Percentiles rank a stretch among this genome's conserved stretches.
Conservation (phyloP, 805 yeast species). For the Spencermartinsiella europaea region DNA sequence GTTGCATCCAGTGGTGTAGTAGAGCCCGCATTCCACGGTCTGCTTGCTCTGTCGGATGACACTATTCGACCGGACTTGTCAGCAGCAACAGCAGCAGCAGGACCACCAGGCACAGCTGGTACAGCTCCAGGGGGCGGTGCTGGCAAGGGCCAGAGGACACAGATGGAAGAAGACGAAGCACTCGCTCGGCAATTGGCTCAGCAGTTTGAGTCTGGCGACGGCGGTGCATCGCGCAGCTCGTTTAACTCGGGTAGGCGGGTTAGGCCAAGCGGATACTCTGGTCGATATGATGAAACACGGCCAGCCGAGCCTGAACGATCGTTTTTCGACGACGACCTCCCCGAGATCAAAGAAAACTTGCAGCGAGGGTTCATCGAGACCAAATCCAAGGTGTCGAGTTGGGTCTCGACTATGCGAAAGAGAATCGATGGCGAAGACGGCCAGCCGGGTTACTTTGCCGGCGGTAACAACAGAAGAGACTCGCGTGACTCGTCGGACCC, state of each 20-base stretch:
- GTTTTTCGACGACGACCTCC: slow-evolving; percentile 35
- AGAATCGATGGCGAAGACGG: slow-evolving; percentile 38
- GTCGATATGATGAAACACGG: slow-evolving; percentile 24
- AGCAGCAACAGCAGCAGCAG: slow-evolving; percentile 24
- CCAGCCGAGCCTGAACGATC: slow-evolving; percentile 25
- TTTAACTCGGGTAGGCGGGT: slow-evolving; percentile 9
- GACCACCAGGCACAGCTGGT: slow-evolving; percentile 22
- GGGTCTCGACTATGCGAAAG: slow-evolving; percentile 69
- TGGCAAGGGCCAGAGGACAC: slow-evolving; percentile 30
- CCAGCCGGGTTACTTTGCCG: slow-evolving; percentile 19
- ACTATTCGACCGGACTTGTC: slow-evolving; percentile 29
- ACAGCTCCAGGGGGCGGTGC: slow-evolving; percentile 23
- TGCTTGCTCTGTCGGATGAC: slow-evolving; percentile 67
- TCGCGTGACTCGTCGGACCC: slow-evolving; percentile 1
- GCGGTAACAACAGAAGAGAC: slow-evolving; percentile 16
- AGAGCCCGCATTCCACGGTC: slow-evolving; percentile 85
- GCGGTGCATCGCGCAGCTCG: slow-evolving; percentile 7
- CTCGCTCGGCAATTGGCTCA: slow-evolving; percentile 73
- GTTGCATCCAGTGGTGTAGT: slow-evolving; percentile 79
- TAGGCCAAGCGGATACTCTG: slow-evolving; percentile 20
- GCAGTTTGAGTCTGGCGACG: slow-evolving; percentile 17
- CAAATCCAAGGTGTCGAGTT: slow-evolving; percentile 62
- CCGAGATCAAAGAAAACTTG: slow-evolving; percentile 60
- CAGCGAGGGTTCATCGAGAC: slow-evolving; percentile 79
- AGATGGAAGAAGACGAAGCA: slow-evolving; percentile 67